These are phyloP conservation scores for Hyparrhenia diplandra DNA, from an alignment of 176 grass and related monocot genomes.

Conservation along the genomic window DNA sequence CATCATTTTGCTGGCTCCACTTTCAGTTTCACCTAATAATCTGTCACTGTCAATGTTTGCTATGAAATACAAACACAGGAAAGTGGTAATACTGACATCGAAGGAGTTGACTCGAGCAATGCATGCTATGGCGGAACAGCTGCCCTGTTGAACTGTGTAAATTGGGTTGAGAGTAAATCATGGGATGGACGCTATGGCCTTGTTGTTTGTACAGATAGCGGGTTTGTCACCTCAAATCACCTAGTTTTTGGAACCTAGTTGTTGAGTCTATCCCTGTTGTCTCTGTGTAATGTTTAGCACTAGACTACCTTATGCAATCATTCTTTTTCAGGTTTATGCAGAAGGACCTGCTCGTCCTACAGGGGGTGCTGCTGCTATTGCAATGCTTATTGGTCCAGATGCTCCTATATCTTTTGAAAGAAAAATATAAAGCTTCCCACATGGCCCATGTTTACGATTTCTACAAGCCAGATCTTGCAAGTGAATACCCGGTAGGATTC, in stretches of 20 bases:
- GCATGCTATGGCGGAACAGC: constrained; percentile 77
- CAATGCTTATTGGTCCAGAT: constrained; percentile 76
- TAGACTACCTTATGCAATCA: background rate
- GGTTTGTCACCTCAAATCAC: constrained; percentile 27
- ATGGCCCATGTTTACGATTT: constrained; percentile 86
- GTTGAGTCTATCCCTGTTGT: background rate
- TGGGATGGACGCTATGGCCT: constrained; percentile 87
- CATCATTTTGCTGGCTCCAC: background rate
- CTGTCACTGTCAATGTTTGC: background rate
- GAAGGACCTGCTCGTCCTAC: constrained; percentile 74
- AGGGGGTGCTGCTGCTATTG: constrained; percentile 70
- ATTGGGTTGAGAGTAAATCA: constrained; percentile 81
- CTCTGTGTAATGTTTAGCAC: background rate
- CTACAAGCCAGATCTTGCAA: constrained; percentile 78
- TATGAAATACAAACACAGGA: too few relatives aligned
- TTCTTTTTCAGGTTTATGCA: constrained; percentile 65
- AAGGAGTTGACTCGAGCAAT: constrained; percentile 81
- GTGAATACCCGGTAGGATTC: constrained; percentile 70
- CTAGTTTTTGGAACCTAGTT: background rate
- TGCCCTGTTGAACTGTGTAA: constrained; percentile 73
- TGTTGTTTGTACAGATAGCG: constrained; percentile 79
- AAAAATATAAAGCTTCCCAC: constrained; percentile 71
- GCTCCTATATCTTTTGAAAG: constrained; percentile 67
- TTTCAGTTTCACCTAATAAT: background rate
- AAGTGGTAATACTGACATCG: constrained; percentile 68